Evolutionary conservation across 2,329 filamentous ascomycete species (phyloP), one percentile per base, ranked within the genome.

Genomic region (Colletotrichum truncatum): DNA sequence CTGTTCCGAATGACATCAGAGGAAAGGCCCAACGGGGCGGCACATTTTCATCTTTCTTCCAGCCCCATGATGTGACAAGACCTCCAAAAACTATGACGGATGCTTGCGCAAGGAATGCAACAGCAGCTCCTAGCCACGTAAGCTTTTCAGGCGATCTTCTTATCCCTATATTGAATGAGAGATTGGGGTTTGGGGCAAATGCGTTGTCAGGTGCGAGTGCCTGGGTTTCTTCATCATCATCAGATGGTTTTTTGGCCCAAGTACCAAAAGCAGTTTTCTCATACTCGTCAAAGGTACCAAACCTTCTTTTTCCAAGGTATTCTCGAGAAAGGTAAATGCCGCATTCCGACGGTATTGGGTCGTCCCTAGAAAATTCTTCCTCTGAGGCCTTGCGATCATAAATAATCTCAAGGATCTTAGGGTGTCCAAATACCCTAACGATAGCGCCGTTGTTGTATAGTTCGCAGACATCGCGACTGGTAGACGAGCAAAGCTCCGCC

Each of bases 401-500:
- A 0, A 79, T 63, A 8, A 79, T 30, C 38, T 78, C 75, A 1
- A 79, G 68, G 2, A 80, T 68, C 14, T 73, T 73, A 0, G 76
- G 74, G 0, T 70, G 69, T 0, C 79, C 77, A 14, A 80, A 64
- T 2, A 76, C 72, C 4, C 78, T 70, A 1, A 73, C 73, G 12
- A 57, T 46, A 6, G 11, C 30, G 0, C 54, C 54, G 6, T 23
- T 10, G 43, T 76, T 72, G 64, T 69, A 80, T 2, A 81, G 66
- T 54, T 81, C 79, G 56, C 78, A 81, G 3, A 80, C 77, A 30
- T 80, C 75, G 0, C 67, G 69, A 23, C 73, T 76, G 0, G 79
- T 82, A 0, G 79, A 82, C 0, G 78, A 75, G 61, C 76, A 78
- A 0, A 83, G 61, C 54, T 83, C 80, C 0, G 75, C 71, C 63